Conservation (phyloP, 2,329 filamentous ascomycete species). For the Macrophomina phaseolina region DNA sequence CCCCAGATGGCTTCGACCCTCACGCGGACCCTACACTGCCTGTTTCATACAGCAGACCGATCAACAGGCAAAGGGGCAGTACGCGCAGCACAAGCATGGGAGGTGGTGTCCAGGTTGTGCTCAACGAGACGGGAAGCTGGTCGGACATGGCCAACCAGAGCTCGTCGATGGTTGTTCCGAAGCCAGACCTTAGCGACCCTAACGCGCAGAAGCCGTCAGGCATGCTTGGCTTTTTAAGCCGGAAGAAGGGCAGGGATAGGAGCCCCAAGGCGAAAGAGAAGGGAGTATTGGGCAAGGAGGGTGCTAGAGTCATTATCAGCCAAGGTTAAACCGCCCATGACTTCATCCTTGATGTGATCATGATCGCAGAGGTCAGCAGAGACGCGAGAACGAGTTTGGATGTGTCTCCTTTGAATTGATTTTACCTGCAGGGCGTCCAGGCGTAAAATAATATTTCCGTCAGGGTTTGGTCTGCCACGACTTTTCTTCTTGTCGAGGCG, state of each 20-base stretch:
- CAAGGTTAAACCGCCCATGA: conserved; percentile 39
- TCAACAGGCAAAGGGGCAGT: conserved; percentile 61
- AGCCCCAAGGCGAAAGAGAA: conserved; percentile 94
- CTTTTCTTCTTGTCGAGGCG: conserved; percentile 15
- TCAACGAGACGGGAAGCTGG: conserved; percentile 90
- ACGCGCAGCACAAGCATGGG: conserved; percentile 76
- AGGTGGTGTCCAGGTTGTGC: conserved; percentile 87
- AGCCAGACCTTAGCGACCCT: conserved; percentile 33
- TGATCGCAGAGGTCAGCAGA: conserved; percentile 15
- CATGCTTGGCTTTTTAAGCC: conserved; percentile 86
- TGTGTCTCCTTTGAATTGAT: conserved; percentile 22
- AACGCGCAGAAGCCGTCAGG: conserved; percentile 65
- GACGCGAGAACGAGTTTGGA: conserved; percentile 24
- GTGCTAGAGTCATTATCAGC: conserved; percentile 68
- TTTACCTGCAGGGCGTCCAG: conserved; percentile 26
- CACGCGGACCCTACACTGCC: conserved; percentile 34
- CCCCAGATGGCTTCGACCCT: conserved; percentile 29
- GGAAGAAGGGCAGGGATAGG: conserved; percentile 87
- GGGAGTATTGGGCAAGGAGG: conserved; percentile 93
- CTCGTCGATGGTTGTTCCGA: conserved; percentile 72
- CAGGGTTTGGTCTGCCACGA: conserved; percentile 20
- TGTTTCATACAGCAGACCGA: conserved; percentile 45
- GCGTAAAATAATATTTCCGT: conserved; percentile 22
- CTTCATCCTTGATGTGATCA: conserved; percentile 10
- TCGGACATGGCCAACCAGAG: conserved; percentile 87